Percentiles rank a stretch among this genome's conserved stretches.
phyloP scores from a whole-genome alignment of 345 rosid species.

The Eucalyptus fibrosa region DNA sequence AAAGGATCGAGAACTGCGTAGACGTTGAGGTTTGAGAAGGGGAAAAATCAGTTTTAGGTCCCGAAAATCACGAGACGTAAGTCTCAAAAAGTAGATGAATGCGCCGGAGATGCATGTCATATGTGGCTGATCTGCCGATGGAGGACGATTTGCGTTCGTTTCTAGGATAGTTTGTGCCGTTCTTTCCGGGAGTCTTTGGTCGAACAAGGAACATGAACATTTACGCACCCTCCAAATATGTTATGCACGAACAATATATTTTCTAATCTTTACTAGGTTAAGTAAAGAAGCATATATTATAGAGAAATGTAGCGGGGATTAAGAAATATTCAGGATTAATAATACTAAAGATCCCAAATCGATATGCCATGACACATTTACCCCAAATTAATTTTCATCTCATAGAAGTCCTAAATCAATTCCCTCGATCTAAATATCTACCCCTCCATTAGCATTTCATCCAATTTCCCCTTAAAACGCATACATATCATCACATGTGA shows the following conservation, averaged over 20 bases:
- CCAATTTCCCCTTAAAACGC: not conserved
- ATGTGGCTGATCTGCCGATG: not conserved
- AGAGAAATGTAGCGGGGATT: not conserved
- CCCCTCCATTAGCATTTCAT: not conserved
- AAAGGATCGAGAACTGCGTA: not conserved
- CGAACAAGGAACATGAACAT: not conserved
- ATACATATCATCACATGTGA: not conserved
- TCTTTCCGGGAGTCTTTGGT: not conserved
- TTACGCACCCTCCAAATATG: not conserved
- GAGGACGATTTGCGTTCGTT: not conserved
- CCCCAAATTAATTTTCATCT: not conserved
- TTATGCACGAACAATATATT: not conserved
- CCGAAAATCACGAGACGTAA: not conserved
- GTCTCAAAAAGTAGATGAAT: not conserved
- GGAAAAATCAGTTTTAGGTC: not conserved
- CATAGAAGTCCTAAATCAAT: not conserved
- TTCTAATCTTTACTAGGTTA: not conserved
- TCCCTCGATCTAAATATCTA: not conserved
- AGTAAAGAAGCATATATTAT: not conserved
- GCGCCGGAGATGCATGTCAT: not conserved
- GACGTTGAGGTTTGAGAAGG: not conserved
- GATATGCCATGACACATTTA: not conserved
- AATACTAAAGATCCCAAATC: accelerated
- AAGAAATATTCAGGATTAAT: not conserved
- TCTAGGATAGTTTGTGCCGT: not conserved